Percentiles rank a stretch among this genome's conserved stretches.
These are phyloP conservation scores for Chrysanthemum seticuspe DNA, from an alignment of 129 eudicot genomes.

Conservation along the genomic window DNA sequence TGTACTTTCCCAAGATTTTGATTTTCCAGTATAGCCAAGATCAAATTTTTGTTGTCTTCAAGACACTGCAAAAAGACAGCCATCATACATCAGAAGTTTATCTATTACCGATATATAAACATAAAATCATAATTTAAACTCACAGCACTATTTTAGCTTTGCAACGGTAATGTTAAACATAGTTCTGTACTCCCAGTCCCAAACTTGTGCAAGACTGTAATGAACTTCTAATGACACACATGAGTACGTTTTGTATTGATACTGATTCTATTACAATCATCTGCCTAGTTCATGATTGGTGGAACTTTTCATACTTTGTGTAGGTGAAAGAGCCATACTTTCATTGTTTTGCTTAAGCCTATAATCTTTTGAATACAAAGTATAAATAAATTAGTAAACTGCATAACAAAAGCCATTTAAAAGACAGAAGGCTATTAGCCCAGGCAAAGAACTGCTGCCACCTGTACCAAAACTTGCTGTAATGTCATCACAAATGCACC, in stretches of 20 bases:
- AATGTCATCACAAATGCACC: neutral
- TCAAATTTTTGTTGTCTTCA: slow-evolving; percentile 86
- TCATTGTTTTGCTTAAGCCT: neutral
- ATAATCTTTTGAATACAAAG: neutral
- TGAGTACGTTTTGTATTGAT: neutral
- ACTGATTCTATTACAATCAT: neutral
- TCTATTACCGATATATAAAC: neutral
- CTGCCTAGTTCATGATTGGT: neutral
- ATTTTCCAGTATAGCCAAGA: slow-evolving; percentile 82
- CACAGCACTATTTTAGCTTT: slow-evolving; percentile 6
- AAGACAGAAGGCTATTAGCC: neutral
- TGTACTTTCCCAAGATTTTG: slow-evolving; percentile 77
- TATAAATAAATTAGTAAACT: neutral
- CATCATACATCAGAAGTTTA: slow-evolving; percentile 7
- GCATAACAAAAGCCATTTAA: neutral
- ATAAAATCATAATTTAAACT: neutral
- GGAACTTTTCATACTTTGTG: neutral
- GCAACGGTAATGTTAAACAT: neutral
- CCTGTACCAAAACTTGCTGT: too few species aligned
- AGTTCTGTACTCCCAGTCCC: slow-evolving; percentile 13
- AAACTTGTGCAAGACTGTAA: neutral
- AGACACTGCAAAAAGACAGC: slow-evolving; percentile 60
- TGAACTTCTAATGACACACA: slow-evolving; percentile 4
- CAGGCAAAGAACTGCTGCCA: neutral
- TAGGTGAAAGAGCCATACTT: neutral